Evolutionary conservation across 208 protist species (phyloP).

Genomic region (Acanthamoeba healyi): DNA sequence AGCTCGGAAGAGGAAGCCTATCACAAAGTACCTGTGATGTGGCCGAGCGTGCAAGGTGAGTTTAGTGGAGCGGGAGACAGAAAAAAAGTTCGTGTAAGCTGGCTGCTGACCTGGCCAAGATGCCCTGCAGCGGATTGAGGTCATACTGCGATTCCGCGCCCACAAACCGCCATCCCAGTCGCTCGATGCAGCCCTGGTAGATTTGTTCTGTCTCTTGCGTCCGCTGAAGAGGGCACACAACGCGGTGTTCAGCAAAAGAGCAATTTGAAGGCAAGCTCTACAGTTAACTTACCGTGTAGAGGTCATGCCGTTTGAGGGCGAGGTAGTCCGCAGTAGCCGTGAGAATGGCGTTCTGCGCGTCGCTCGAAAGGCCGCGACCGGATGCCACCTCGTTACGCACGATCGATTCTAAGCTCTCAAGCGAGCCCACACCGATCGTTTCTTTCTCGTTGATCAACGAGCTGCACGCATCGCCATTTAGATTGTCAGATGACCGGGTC

Average conservation of each 20-base stretch:
- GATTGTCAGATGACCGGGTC: too few species aligned
- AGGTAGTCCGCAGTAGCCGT: conserved; percentile 62
- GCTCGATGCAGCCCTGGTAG: conserved; percentile 70
- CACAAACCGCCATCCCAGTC: conserved; percentile 64
- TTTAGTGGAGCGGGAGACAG: neutral
- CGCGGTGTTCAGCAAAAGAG: too few species aligned
- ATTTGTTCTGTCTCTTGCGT: conserved; percentile 70
- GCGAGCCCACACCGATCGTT: conserved; percentile 31
- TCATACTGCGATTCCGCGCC: conserved; percentile 54
- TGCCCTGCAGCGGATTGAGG: conserved; percentile 63
- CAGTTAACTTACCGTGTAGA: conserved; percentile 58
- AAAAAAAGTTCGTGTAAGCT: neutral
- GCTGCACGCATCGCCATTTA: neutral
- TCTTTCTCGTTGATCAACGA: conserved; percentile 55
- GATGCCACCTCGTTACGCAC: neutral
- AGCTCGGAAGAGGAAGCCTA: conserved; percentile 71
- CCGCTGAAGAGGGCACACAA: too few species aligned
- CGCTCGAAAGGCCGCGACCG: neutral
- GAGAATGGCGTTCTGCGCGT: conserved; percentile 50
- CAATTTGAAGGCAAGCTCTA: neutral
- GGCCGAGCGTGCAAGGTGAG: neutral
- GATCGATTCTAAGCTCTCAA: conserved; percentile 24
- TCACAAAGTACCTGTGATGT: conserved; percentile 41
- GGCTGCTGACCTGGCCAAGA: neutral
- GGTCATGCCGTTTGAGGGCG: conserved; percentile 38